Conservation (phyloP, 78 protist species). For the Planoprotostelium fungivorum region DNA sequence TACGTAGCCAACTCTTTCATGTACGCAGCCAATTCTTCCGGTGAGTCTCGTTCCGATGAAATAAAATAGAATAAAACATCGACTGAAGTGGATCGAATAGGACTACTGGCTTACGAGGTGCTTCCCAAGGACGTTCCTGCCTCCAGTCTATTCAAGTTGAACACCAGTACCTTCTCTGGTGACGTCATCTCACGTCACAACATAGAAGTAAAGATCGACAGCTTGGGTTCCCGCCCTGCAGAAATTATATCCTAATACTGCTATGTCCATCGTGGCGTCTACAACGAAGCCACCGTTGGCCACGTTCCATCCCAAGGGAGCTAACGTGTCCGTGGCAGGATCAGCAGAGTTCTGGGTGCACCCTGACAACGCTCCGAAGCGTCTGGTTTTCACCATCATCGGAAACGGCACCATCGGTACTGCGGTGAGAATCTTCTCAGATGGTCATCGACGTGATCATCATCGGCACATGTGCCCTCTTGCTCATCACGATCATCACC, state of each 20-base stretch:
- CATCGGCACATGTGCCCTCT: neutral
- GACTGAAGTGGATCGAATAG: no score
- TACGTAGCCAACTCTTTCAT: neutral
- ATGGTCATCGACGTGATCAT: neutral
- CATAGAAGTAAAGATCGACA: neutral
- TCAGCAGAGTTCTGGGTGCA: neutral
- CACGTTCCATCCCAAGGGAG: neutral
- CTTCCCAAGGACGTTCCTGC: neutral
- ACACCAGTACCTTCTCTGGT: neutral
- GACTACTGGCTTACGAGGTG: neutral
- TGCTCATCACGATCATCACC: no score
- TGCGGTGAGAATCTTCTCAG: neutral
- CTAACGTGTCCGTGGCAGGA: neutral
- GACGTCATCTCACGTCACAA: neutral
- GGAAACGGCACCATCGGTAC: neutral
- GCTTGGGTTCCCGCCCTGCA: neutral
- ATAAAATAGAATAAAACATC: no score
- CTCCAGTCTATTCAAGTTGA: neutral
- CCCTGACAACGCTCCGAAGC: neutral
- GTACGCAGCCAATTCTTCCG: neutral
- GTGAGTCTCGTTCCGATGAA: neutral
- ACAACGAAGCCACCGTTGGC: neutral
- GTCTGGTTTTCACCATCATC: neutral
- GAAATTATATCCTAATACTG: neutral
- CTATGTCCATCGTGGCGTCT: neutral